Base-by-base conservation (phyloP, 306 rosid species). In the Gleditsia sinensis region DNA sequence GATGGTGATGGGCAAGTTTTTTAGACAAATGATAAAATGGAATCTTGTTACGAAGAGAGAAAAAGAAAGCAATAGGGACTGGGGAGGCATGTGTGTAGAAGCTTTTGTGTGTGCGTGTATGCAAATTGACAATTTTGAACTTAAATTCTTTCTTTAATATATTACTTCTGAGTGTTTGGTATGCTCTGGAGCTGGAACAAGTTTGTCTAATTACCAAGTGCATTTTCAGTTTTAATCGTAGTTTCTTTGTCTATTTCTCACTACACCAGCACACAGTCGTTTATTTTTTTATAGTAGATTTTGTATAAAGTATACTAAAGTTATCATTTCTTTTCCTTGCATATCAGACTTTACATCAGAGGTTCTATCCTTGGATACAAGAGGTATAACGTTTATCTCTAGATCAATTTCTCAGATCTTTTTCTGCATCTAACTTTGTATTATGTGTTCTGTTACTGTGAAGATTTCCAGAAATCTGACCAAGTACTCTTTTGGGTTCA, bases 351-450 rank as follows among this genome's bases (percentile, higher is more conserved):
- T 56, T 88, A 88, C 76, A 67, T 74, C 49, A 79, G 88, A 65
- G 92, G 88, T 71, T 81, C 90, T 9, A 77, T 88, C 64, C 86
- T 85, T 57, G 92, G 92, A 43, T 88, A 81, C 85, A 88, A 88
- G 82, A 85, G 92, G 92, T 88, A 83, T 51, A 1, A 0, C 21
- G 25, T 19, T 37, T 61, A 53, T 13, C 21, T 30, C 9, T 24
- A 0, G 50, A 7, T 23, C 14, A 14, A 20, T 1, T 27, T 51
- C n/a, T 9, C 7, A 19, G 16, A 42, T 42, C 1, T 17, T 42
- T 42, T 42, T 28, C 28, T 24, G 33, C 10, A 19, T 50, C 56
- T 2, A 19, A 9, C 42, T 7, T 59, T 9, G 17, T 19, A 19
- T 36, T 11, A 2, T 30, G 65, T 63, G 48, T 33, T 27, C 51